A percentile compares a stretch with the other conserved stretches of the same genome.
Conservation (phyloP, 202 grass and related monocot genomes). For the Alloteropsis angusta region DNA sequence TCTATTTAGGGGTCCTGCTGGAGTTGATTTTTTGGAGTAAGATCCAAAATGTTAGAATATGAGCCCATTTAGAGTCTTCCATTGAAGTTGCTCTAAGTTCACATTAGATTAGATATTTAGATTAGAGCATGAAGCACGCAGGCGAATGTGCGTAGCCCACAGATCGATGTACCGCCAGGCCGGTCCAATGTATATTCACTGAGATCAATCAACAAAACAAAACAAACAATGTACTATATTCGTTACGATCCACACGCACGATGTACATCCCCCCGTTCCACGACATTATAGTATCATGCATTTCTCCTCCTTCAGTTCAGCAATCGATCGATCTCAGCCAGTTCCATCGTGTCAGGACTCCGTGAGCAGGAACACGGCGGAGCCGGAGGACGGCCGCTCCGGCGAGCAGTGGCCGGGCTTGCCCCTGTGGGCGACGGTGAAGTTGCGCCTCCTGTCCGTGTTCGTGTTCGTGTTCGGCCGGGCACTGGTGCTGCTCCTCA, state of each 20-base stretch:
- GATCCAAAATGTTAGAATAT: no score
- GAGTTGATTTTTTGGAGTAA: no score
- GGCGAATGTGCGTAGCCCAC: no score
- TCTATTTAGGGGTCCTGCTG: no score
- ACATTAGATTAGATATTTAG: no score
- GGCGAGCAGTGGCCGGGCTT: not conserved
- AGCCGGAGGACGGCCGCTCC: not conserved
- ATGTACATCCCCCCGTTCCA: not conserved
- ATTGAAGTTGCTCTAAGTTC: no score
- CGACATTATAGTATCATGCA: not conserved
- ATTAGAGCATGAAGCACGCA: no score
- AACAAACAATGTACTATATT: not conserved
- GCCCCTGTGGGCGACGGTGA: not conserved
- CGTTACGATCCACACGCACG: not conserved
- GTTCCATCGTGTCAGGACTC: not conserved
- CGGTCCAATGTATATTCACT: no score
- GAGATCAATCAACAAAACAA: not conserved
- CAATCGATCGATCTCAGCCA: not conserved
- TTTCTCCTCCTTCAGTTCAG: not conserved
- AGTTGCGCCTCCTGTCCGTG: not conserved
- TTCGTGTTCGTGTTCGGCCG: not conserved
- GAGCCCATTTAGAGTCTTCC: no score
- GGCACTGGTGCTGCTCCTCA: not conserved
- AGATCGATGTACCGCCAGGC: not conserved
- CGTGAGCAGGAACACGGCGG: slow-evolving; percentile 19